Evolutionary conservation across 2,329 filamentous ascomycete species (phyloP).

Genomic region (Hymenotorrendiella dingleyae): DNA sequence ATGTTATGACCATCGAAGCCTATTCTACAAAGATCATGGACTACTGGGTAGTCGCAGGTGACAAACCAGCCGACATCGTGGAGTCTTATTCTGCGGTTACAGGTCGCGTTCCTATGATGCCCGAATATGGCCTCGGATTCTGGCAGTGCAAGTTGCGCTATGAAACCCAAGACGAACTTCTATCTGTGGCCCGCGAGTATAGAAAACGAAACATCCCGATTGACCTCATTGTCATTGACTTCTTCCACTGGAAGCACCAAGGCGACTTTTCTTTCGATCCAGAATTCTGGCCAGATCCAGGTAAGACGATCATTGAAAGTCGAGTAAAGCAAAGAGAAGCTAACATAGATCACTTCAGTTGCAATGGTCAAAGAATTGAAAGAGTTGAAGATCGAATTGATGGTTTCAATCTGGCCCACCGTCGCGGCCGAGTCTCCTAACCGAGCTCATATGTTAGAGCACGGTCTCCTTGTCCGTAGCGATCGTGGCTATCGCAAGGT

Average conservation of each 20-base stretch:
- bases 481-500: conserved; percentile 53
- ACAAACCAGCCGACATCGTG: conserved; percentile 49
- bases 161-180: conserved; percentile 58
- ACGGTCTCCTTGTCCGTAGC: conserved; percentile 52
- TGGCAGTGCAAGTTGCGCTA: conserved; percentile 65
- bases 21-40: conserved; percentile 52
- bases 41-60: conserved; percentile 58
- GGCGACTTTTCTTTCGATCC: conserved; percentile 64
- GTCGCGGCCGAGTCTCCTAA: conserved; percentile 55
- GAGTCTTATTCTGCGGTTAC: conserved; percentile 42
- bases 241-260: conserved; percentile 62
- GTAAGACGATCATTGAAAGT: conserved; percentile 14
- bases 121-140: conserved; percentile 61
- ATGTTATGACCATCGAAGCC: conserved; percentile 56
- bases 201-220: conserved; percentile 48
- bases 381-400: conserved; percentile 54
- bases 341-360: conserved; percentile 33
- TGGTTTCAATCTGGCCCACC: conserved; percentile 66
- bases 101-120: conserved; percentile 41
- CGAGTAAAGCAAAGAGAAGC: neutral
- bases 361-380: conserved; percentile 59
- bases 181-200: conserved; percentile 55
- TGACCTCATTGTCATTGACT: conserved; percentile 62
- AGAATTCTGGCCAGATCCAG: conserved; percentile 58
- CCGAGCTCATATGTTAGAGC: conserved; percentile 55